phyloP scores from a whole-genome alignment of 2,329 filamentous ascomycete species.

The Penicillium griseofulvum region DNA sequence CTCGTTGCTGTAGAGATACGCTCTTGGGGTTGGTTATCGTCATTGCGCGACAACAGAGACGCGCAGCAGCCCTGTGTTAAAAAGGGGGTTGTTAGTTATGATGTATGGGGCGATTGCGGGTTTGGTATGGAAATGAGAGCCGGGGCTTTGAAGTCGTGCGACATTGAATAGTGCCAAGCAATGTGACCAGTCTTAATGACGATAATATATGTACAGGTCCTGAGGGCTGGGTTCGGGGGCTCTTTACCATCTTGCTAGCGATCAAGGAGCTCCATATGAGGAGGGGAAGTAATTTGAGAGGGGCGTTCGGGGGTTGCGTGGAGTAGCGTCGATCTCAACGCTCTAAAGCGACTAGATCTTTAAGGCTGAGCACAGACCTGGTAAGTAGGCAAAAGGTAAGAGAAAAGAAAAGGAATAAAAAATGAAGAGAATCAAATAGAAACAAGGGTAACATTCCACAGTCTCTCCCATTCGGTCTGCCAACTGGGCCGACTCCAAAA shows the following conservation, averaged over 20 bases:
- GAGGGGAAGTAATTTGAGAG: conserved; percentile 4
- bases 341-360: background rate
- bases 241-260: conserved; percentile 39
- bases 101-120: background rate
- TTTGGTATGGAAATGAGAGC: background rate
- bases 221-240: background rate
- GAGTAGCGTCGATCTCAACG: conserved; percentile 2
- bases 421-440: background rate
- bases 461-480: background rate
- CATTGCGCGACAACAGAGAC: conserved; percentile 35
- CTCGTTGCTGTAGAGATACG: conserved; percentile 4
- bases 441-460: conserved; percentile 5
- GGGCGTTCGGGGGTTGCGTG: conserved; percentile 2
- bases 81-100: conserved; percentile 5
- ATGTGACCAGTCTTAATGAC: background rate
- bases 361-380: conserved; percentile 6
- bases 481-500: background rate
- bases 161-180: conserved; percentile 5
- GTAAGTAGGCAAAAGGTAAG: conserved; percentile 5
- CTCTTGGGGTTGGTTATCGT: conserved; percentile 22
- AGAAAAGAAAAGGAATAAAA: background rate
- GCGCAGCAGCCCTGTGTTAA: conserved; percentile 40
- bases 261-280: conserved; percentile 28
- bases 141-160: conserved; percentile 5
- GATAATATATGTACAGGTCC: background rate